These are phyloP conservation scores for Rhizopogon vesiculosus DNA, from an alignment of 768 basidiomycete species.

Conservation along the genomic window DNA sequence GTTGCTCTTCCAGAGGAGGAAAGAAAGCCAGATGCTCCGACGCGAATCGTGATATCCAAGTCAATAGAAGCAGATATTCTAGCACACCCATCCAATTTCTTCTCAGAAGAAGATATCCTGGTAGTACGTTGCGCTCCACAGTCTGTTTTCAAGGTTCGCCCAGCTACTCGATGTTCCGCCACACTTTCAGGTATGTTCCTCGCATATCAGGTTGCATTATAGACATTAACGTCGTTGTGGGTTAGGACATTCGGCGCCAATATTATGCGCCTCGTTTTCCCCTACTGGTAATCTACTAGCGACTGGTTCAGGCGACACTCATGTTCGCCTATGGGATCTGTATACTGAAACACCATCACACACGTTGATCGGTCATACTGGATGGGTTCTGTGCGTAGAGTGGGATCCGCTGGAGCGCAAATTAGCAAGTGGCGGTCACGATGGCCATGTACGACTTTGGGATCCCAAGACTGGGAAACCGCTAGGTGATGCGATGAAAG, in stretches of 20 bases:
- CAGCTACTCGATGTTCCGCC: constrained; percentile 91
- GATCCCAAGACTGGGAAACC: constrained; percentile 89
- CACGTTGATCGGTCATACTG: constrained; percentile 82
- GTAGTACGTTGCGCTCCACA: constrained; percentile 90
- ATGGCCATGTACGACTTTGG: constrained; percentile 92
- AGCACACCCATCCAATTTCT: constrained; percentile 61
- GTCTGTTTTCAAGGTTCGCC: constrained; percentile 90
- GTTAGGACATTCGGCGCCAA: constrained; percentile 85
- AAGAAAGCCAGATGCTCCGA: constrained; percentile 47
- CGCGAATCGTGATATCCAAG: constrained; percentile 78
- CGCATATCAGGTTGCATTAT: constrained; percentile 3
- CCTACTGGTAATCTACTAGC: constrained; percentile 89
- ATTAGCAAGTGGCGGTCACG: constrained; percentile 91
- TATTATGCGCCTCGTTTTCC: constrained; percentile 93
- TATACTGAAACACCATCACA: constrained; percentile 90
- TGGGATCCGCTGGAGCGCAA: constrained; percentile 94
- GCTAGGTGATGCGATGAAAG: constrained; percentile 85
- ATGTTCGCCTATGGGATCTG: constrained; percentile 33
- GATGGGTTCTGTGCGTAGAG: constrained; percentile 96
- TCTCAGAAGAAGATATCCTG: constrained; percentile 84
- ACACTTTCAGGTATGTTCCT: constrained; percentile 69
- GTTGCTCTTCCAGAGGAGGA: constrained; percentile 63
- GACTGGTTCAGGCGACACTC: constrained; percentile 93
- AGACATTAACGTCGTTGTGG: constrained; percentile 1
- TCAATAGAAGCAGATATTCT: constrained; percentile 83